Evolutionary conservation across 169 alveolate species (phyloP), one percentile per base, ranked within the genome.

Genomic region (Prorocentrum cordatum): DNA sequence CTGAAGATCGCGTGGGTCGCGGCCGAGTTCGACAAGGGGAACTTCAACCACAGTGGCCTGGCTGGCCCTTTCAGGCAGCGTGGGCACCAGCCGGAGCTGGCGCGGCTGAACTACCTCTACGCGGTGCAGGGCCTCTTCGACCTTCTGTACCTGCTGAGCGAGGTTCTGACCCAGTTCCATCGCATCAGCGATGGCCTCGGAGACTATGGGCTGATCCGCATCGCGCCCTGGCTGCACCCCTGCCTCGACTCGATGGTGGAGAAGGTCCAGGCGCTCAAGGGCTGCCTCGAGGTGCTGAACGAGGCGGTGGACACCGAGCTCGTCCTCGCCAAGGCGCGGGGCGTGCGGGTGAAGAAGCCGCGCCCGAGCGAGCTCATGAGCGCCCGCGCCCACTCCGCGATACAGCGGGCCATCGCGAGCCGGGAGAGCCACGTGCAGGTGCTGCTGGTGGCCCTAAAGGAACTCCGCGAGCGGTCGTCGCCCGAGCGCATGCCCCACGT

Each of bases 361-460:
- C 36, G 47, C 72, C 86, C 86, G 24, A 32, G 47, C 2, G 86
- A 50, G 22, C 86, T 70, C 42, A 79, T 79, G 89, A 36, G 77
- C 7, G 70, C 89, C 47, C 89, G 89, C 14, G 89, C 77, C 45
- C 89, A 79, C 39, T 75, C 89, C 1, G 89, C 89, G 5, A 50
- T 61, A n/a, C 73, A 79, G 77, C 75, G 89, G 1, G 89, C 89
- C 14, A 22, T 77, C n/a, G 73, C 42, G n/a, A 39, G 38, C 29
- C 67, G 18, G 6, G 67, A 58, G 12, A 58, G 67, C 31, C 54
- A 42, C n/a, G 9, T 42, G 54, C 62, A 71, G 12, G 5, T 35
- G 0, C 32, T 31, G 67, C 66, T 42, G 54, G n/a, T n/a, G n/a
- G n/a, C n/a, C n/a, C n/a, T n/a, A n/a, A n/a, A 79, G 59, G 89